Evolutionary conservation across 345 rosid species (phyloP).

Genomic region (Arabis alpina): DNA sequence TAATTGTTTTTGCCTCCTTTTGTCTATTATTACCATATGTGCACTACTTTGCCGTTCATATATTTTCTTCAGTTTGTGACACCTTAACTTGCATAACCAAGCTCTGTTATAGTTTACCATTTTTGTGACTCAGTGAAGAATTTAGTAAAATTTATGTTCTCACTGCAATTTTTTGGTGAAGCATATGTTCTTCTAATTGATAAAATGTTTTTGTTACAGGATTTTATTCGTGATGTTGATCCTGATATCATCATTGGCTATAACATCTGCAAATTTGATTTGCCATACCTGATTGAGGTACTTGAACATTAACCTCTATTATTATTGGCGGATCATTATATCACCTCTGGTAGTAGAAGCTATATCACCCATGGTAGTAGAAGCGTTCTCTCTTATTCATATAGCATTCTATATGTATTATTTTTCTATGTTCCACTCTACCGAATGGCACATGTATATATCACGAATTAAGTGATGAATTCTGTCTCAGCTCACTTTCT

Average conservation of each 20-base stretch:
- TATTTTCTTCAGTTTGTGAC: constrained; percentile 51
- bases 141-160: constrained; percentile 26
- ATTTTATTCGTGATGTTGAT: constrained; percentile 83
- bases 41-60: not conserved
- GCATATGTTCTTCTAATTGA: constrained; percentile 29
- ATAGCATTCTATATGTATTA: constrained; percentile 6
- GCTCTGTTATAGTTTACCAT: not conserved
- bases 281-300: constrained; percentile 99
- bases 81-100: constrained; percentile 12
- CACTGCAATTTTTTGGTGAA: constrained; percentile 31
- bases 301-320: constrained; percentile 25
- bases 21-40: constrained; percentile 17
- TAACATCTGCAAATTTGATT: constrained; percentile 97
- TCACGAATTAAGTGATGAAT: constrained; percentile 74
- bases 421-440: constrained; percentile 11
- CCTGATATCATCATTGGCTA: constrained; percentile 98
- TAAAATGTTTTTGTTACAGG: constrained; percentile 61
- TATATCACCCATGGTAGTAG: constrained; percentile 10
- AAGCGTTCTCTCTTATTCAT: constrained; percentile 19
- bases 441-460: constrained; percentile 19
- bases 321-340: constrained; percentile 16
- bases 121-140: constrained; percentile 3
- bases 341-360: no score
- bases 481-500: constrained; percentile 98
- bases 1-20: not conserved